A percentile compares a stretch with the other conserved stretches of the same genome.
phyloP scores from a whole-genome alignment of 805 yeast genomes.

The Blastobotrys americana region DNA sequence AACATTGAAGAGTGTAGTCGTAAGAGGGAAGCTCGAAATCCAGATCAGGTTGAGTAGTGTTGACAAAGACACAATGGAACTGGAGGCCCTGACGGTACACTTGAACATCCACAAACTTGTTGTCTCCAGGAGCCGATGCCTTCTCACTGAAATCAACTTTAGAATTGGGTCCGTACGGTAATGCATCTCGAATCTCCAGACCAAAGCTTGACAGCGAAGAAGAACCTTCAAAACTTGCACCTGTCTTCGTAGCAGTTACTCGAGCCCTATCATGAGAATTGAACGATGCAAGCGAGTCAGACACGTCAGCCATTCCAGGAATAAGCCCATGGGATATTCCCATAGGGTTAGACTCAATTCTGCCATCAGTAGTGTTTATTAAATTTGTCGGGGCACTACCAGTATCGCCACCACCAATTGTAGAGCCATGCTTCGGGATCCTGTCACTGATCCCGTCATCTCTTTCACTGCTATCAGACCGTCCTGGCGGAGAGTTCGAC shows the following conservation, averaged over 20 bases:
- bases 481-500: too few relatives aligned
- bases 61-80: conserved; percentile 2
- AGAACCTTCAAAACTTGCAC: conserved; percentile 3
- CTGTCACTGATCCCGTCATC: too few relatives aligned
- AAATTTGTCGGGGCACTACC: neutral
- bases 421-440: too few relatives aligned
- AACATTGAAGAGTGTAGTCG: conserved; percentile 13
- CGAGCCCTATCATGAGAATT: neutral
- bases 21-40: conserved; percentile 16
- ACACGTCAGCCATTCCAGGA: neutral
- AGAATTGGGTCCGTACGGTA: conserved; percentile 6
- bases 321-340: too few relatives aligned
- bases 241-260: neutral
- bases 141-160: conserved; percentile 6
- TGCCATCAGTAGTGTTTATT: neutral
- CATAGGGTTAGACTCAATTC: too few relatives aligned
- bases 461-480: too few relatives aligned
- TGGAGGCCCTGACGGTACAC: conserved; percentile 5
- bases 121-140: neutral
- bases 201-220: conserved; percentile 16
- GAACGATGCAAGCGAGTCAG: neutral
- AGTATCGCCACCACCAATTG: neutral
- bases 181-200: conserved; percentile 10
- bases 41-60: conserved; percentile 5
- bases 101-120: conserved; percentile 2